Conservation (phyloP, 148 eudicot genomes). For the Pouteria glomerata region DNA sequence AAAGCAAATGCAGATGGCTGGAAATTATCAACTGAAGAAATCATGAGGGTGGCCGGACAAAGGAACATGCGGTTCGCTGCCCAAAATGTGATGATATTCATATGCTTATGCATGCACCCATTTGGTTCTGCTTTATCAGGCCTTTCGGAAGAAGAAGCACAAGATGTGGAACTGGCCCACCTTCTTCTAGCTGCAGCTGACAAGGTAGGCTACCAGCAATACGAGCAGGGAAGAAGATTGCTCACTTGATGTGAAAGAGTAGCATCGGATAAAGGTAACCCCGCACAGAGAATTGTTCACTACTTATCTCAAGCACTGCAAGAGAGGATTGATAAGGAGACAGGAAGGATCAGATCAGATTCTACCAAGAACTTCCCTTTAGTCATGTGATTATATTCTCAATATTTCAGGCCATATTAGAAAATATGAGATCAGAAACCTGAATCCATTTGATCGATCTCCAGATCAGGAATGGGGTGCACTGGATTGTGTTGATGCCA, state of each 20-base stretch:
- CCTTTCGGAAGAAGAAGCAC: constrained; percentile 17
- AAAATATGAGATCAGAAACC: constrained; percentile 12
- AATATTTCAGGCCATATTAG: constrained; percentile 28
- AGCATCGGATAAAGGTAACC: constrained; percentile 28
- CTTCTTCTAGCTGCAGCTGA: constrained; percentile 37
- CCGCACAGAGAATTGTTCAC: constrained; percentile 27
- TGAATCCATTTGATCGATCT: constrained; percentile 36
- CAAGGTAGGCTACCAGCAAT: constrained; percentile 22
- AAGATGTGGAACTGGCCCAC: constrained; percentile 31
- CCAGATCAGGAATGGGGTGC: constrained; percentile 25
- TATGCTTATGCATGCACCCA: constrained; percentile 27
- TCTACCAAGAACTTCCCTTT: constrained; percentile 24
- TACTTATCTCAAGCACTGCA: constrained; percentile 32
- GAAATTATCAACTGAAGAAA: constrained; percentile 28
- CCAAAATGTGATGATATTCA: constrained; percentile 14
- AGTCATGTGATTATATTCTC: constrained; percentile 24
- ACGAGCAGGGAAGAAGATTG: constrained; percentile 22
- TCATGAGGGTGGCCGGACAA: constrained; percentile 33
- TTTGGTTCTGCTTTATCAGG: constrained; percentile 18
- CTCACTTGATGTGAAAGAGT: constrained; percentile 15
- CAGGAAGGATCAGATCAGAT: background rate
- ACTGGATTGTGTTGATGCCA: constrained; percentile 26
- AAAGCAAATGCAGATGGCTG: background rate
- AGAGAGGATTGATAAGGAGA: constrained; percentile 29
- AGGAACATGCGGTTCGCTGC: constrained; percentile 26